Base-by-base conservation (phyloP, 257 asterid species). In the Plectranthus barbatus region DNA sequence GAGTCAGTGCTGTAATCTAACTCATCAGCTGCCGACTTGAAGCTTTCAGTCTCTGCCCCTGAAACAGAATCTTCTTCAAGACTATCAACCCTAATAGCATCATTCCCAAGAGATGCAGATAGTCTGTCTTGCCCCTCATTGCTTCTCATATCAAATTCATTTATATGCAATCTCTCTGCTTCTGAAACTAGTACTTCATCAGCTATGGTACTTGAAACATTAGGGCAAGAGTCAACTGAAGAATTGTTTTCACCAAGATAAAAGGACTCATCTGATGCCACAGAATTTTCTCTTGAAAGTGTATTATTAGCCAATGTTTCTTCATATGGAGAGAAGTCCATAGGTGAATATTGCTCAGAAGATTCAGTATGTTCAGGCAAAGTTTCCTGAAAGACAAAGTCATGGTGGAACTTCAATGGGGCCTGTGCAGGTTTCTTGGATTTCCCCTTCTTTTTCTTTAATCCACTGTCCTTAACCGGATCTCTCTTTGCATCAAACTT, bases 301-400 rank as follows among this genome's bases (percentile, higher is more conserved):
- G 52, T 50, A 66, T 47, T 68, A 69, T 71, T 81, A 18, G 75
- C 83, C 60, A 80, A 62, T 41, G 81, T 76, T 72, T 89, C 91
- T 67, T 77, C 86, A 56, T 80, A 89, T 0, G 99, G 96, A 72
- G 99, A 93, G 76, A 87, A 64, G 66, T 90, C 99, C 99, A 90
- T 89, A 14, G 97, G 97, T 17, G 99, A 93, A 79, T 84, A 89
- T n/a, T 79, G 81, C 67, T 79, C 96, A 6, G 76, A 65, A 48
- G 80, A 78, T 60, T 83, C 94, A 8, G 74, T 51, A 69, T 68
- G 44, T 73, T 80, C 85, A 52, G 64, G 74, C 10, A 50, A 46
- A 64, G 70, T 74, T 60, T 80, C 95, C 65, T 71, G 76, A 55
- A 73, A 11, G 66, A 68, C 69, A 69, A 60, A 76, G 33, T 78